Evolutionary conservation across 2,329 filamentous ascomycete genomes (phyloP), one percentile per base, ranked within the genome.

Genomic region (Gaeumannomyces sp.): DNA sequence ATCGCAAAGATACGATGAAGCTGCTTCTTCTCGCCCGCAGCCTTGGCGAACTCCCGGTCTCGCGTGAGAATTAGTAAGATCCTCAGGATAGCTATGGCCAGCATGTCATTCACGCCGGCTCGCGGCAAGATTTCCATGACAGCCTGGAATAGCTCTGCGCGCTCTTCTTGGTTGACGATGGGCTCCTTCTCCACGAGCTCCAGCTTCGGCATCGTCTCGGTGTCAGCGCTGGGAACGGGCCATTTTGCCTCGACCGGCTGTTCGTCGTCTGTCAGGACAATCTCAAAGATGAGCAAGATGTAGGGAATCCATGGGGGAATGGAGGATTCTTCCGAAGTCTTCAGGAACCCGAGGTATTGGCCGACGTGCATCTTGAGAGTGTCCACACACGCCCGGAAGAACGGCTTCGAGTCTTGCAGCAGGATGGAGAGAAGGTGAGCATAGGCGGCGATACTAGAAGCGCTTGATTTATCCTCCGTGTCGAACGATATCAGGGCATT

Each of bases 291-390:
- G 22, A 98, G 83, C 45, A 99, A 81, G 38, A 98, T 87, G 72
- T 95, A 93, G 16, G 92, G 91, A 68, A 98, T 89, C 93, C 94
- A 99, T 1, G 92, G 91, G 5, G 93, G 91, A n/a, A 92, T 81
- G 4, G 89, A 82, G 65, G 89, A 85, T 31, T 88, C 85, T 0
- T 86, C 79, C 6, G 86, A 81, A 4, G 93, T 79, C 71, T 90
- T 89, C 70, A 99, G 85, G 74, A 97, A 97, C 2, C 81, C 83
- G 33, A 97, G 82, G 67, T 97, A 86, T 53, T 88, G 88, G 13
- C 82, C 81, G 57, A 97, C 89, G 71, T 89, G 92, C 25, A 91
- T 88, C 72, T 89, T 90, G 29, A 99, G 78, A 53, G 89, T 88
- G 33, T 89, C 85, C 25, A 93, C 77, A 25, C 91, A 92, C 62